Evolutionary conservation across 768 basidiomycete species (phyloP).

Genomic region (Boletus barrowsii): DNA sequence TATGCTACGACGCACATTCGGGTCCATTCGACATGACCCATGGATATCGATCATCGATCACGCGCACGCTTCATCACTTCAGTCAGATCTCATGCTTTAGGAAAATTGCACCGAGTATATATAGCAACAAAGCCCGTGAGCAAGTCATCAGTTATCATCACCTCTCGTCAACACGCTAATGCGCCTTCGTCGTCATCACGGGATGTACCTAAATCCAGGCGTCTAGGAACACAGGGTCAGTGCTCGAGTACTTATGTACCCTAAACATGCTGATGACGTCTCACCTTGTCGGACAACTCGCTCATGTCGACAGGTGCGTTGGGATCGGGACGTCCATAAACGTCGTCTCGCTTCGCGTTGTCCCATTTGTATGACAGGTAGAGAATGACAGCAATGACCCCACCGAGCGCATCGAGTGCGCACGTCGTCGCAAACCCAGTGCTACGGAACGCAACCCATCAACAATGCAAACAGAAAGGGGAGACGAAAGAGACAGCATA

Average conservation of each 20-base stretch:
- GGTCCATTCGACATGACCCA: too few species aligned
- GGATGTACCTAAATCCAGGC: conserved; percentile 22
- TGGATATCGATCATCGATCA: too few species aligned
- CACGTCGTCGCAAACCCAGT: conserved; percentile 61
- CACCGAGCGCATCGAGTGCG: conserved; percentile 16
- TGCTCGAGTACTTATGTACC: not conserved
- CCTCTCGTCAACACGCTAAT: not conserved
- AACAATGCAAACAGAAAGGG: not conserved
- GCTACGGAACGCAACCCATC: not conserved
- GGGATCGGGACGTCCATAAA: conserved; percentile 48
- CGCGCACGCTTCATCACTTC: too few species aligned
- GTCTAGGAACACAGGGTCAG: conserved; percentile 3
- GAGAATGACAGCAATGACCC: conserved; percentile 40
- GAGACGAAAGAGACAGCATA: conserved; percentile 30
- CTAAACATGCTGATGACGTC: not conserved
- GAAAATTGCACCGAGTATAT: too few species aligned
- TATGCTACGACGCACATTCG: too few species aligned
- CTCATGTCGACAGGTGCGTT: conserved; percentile 55
- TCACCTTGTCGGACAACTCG: conserved; percentile 65
- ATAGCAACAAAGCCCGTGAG: too few species aligned
- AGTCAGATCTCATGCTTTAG: too few species aligned
- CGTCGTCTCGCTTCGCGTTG: conserved; percentile 50
- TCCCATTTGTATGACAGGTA: conserved; percentile 61
- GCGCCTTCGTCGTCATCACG: not conserved
- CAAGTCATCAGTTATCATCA: too few species aligned